Base-by-base conservation (phyloP, 768 basidiomycete species). In the Xerocomellus amylosporus region DNA sequence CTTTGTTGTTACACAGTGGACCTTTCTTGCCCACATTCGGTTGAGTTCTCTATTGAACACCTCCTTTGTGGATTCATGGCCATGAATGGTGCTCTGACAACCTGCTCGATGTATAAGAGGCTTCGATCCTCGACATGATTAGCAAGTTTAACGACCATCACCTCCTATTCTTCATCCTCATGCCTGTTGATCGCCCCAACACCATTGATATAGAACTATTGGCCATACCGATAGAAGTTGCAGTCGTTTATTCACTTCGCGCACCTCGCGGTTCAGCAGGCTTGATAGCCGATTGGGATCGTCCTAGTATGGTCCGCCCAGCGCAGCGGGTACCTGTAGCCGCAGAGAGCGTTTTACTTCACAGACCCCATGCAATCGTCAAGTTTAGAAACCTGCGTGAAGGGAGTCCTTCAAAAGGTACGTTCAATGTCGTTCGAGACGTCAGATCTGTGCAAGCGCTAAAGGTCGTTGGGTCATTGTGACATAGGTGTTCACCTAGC, bases 101-200 rank as follows among this genome's bases (percentile, higher is more conserved):
- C 15, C 5, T 17, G 8, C 9, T 46, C 56, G n/a, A 33, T 2
- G 14, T 44, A 60, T 55, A 63, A 63, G n/a, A 15, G 13, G 13
- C 8, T n/a, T 19, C 24, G n/a, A 9, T 44, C 47, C 38, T 24
- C 30, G 33, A 40, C 31, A 49, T 19, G 40, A 10, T 28, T 8
- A 28, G 19, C 38, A 41, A 36, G n/a, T 17, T 33, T 8, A 26
- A 40, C 28, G n/a, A n/a, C n/a, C n/a, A n/a, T n/a, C 36, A 3
- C 22, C 20, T 9, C 31, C 28, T 10, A 33, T 37, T 38, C 40
- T 30, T 13, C n/a, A 14, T 19, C 19, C 1, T 15, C 3, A 61
- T 64, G 59, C 30, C 46, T 24, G 12, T 14, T 9, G 28, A 58
- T n/a, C 26, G 8, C 0, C 55, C 49, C 1, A 1, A 19, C 15